Conservation (phyloP, 352 stramenopile genomes). For the Phytopythium delawarense region DNA sequence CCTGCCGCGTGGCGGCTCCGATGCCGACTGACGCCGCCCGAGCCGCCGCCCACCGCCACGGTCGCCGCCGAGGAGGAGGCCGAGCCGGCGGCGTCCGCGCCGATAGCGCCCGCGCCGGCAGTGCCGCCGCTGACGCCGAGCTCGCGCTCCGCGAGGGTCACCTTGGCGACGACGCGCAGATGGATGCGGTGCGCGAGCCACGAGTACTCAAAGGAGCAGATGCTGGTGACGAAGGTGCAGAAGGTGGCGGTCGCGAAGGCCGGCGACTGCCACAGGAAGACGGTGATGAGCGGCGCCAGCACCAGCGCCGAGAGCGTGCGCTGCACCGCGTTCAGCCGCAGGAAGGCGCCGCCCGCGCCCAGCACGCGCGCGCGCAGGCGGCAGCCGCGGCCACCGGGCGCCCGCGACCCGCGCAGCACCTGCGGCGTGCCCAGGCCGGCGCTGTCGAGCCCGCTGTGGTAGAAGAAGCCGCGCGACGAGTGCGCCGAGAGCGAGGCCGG, state of each 20-base stretch:
- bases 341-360: neutral
- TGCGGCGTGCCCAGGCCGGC: slow-evolving; percentile 17
- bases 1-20: neutral
- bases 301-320: slow-evolving; percentile 53
- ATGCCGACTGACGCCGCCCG: neutral
- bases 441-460: slow-evolving; percentile 15
- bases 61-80: neutral
- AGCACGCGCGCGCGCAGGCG: slow-evolving; percentile 1
- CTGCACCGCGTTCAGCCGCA: slow-evolving; percentile 44
- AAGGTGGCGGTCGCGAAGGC: slow-evolving; percentile 62
- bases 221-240: slow-evolving; percentile 52
- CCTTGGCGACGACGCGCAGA: slow-evolving; percentile 35
- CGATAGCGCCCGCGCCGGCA: neutral
- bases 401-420: neutral
- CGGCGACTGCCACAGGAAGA: slow-evolving; percentile 63
- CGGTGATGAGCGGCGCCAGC: slow-evolving; percentile 55
- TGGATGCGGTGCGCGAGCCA: slow-evolving; percentile 71
- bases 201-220: slow-evolving; percentile 70
- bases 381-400: neutral
- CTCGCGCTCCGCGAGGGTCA: slow-evolving; percentile 19
- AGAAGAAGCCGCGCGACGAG: slow-evolving; percentile 27
- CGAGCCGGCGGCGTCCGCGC: neutral
- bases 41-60: neutral
- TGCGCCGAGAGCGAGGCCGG: slow-evolving; percentile 17
- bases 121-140: slow-evolving; percentile 7